Base-by-base conservation (phyloP, 2,329 filamentous ascomycete species). In the Claviceps capensis region DNA sequence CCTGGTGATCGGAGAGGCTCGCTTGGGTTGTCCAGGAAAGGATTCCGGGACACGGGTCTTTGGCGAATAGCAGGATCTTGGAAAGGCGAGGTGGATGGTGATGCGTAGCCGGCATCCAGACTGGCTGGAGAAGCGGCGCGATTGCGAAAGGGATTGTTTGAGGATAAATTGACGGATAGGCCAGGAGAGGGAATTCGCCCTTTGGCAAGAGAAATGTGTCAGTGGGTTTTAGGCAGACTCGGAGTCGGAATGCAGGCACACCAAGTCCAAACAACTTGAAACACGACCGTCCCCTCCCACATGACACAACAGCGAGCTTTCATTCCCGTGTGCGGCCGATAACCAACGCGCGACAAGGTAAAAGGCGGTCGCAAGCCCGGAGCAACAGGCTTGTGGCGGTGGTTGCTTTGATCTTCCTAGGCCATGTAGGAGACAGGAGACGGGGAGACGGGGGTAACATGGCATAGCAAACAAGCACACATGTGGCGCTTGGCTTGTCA, bases 131-230 rank as follows among this genome's bases (percentile, higher is more conserved):
- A 86, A 40, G 74, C 72, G 57, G 82, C 80, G 62, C 83, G 81
- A 67, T 87, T 87, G 72, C 85, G 83, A 62, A 81, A 90, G 56
- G 86, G 86, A 65, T 90, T 90, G 76, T 89, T 89, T 66, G 85
- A 89, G 67, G 83, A 82, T 62, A 89, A 78, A 68, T 82, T 84
- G 65, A 85, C 71, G 51, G 77, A 72, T 63, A 84, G 72, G 59
- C 74, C 75, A 53, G 59, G 55, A 53, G 58, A 54, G 56, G 41
- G 50, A 37, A 48, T 54, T 52, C 56, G 59, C 22, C 57, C 59
- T 60, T 59, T 48, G 49, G 52, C 44, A 48, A 52, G 47, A 51
- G 50, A 51, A 44, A 57, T 19, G 46, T 36, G 46, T 45, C 46
- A 37, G 51, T 49, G 38, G 38, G 47, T 40, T 51, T 50, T 45